Conservation (phyloP, 768 basidiomycete genomes). For the Amanita thiersii region DNA sequence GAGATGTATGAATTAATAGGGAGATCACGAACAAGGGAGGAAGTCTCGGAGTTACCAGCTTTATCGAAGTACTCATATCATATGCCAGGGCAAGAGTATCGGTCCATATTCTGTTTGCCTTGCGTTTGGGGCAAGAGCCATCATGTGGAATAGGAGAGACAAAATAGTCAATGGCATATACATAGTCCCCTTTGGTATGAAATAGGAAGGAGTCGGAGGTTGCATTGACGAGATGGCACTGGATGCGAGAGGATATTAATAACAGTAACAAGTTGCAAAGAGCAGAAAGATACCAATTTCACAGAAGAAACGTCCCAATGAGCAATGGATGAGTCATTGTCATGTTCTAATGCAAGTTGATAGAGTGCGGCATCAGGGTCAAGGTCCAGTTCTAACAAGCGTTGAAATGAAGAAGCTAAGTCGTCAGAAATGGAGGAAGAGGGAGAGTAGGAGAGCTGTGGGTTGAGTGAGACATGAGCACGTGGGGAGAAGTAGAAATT, state of each 20-base stretch:
- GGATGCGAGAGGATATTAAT: constrained; percentile 8
- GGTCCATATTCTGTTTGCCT: constrained; percentile 14
- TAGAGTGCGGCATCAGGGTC: constrained; percentile 43
- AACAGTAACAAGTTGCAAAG: constrained; percentile 6
- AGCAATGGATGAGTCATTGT: constrained; percentile 29
- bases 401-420: constrained; percentile 34
- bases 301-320: constrained; percentile 55
- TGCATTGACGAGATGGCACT: constrained; percentile 63
- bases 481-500: constrained; percentile 33
- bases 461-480: constrained; percentile 29
- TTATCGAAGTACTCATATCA: constrained; percentile 44
- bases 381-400: constrained; percentile 22
- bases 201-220: constrained; percentile 51
- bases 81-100: background rate
- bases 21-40: constrained; percentile 48
- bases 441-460: constrained; percentile 24
- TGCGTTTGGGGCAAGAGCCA: constrained; percentile 49
- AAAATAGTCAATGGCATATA: constrained; percentile 64
- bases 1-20: constrained; percentile 4
- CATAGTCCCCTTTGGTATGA: constrained; percentile 35
- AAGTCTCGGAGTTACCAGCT: constrained; percentile 31
- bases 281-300: constrained; percentile 38
- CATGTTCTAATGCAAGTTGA: constrained; percentile 61
- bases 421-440: constrained; percentile 38
- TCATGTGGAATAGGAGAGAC: constrained; percentile 60